phyloP scores from a whole-genome alignment of 192 early-diverging fungal genomes.

The Oehlia diaphana region DNA sequence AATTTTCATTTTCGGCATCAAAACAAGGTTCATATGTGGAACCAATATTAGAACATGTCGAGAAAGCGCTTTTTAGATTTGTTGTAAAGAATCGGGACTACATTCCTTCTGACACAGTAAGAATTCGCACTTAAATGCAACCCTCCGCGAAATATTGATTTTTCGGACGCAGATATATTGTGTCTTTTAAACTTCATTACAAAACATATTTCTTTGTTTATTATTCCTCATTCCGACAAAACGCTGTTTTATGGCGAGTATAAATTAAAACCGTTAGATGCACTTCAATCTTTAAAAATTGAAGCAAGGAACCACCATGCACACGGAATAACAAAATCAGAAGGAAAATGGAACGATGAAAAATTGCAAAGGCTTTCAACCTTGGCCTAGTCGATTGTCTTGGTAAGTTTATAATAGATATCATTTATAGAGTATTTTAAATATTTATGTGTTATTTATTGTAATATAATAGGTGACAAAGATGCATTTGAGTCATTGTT shows the following conservation, averaged over 20 bases:
- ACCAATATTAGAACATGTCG: constrained; percentile 25
- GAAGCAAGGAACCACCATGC: constrained; percentile 20
- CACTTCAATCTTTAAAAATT: constrained; percentile 22
- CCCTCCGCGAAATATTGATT: constrained; percentile 22
- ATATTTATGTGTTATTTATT: background rate
- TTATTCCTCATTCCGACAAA: constrained; percentile 11
- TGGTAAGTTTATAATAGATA: constrained; percentile 27
- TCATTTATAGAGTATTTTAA: constrained; percentile 29
- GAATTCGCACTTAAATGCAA: constrained; percentile 28
- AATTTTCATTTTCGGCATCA: constrained; percentile 19
- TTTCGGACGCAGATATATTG: constrained; percentile 20
- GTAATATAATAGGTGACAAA: too few relatives aligned
- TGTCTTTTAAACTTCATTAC: constrained; percentile 23
- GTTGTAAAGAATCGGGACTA: constrained; percentile 19
- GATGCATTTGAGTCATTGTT: too few relatives aligned
- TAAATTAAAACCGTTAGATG: constrained; percentile 25
- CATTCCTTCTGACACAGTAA: constrained; percentile 21
- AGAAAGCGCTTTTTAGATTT: constrained; percentile 24
- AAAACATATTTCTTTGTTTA: constrained; percentile 25
- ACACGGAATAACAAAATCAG: constrained; percentile 20
- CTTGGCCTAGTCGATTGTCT: background rate
- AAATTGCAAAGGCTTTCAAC: constrained; percentile 24
- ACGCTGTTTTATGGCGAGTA: constrained; percentile 22
- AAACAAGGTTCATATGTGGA: constrained; percentile 27
- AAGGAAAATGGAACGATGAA: constrained; percentile 19